Conservation (phyloP, 306 rosid genomes). For the Canavalia gladiata region DNA sequence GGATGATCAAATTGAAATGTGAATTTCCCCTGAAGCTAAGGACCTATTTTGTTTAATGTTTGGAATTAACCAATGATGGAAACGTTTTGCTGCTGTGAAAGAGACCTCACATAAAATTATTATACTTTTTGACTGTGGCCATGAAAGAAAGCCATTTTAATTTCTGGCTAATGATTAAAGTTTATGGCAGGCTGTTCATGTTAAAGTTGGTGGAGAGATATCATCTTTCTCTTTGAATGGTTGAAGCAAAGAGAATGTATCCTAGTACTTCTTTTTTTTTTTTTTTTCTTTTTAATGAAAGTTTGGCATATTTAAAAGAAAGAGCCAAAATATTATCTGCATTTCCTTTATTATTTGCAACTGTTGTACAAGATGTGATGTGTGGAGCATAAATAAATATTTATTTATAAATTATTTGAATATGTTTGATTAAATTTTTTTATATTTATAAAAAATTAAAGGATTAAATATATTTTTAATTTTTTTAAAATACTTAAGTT, state of each 20-base stretch:
- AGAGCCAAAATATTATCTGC: too few species aligned
- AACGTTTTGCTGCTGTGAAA: conserved; percentile 46
- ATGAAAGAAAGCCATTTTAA: conserved; percentile 40
- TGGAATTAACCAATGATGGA: conserved; percentile 46
- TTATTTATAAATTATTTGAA: too few species aligned
- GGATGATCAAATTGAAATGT: not conserved
- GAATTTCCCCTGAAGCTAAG: not conserved
- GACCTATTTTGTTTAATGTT: not conserved
- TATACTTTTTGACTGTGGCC: conserved; percentile 29
- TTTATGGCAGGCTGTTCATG: conserved; percentile 33
- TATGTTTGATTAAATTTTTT: too few species aligned
- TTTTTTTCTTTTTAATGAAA: not conserved
- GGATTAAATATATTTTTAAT: too few species aligned
- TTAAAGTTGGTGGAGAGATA: conserved; percentile 51
- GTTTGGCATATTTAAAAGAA: too few species aligned
- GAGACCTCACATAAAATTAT: conserved; percentile 50
- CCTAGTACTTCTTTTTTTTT: not conserved
- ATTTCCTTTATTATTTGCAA: too few species aligned
- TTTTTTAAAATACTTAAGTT: too few species aligned
- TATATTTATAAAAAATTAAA: too few species aligned
- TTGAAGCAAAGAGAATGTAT: conserved; percentile 11
- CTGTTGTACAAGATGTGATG: too few species aligned
- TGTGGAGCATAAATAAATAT: too few species aligned
- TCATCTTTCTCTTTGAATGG: conserved; percentile 20
- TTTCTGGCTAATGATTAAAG: conserved; percentile 61